phyloP scores from a whole-genome alignment of 352 stramenopile genomes.

The Pythium sukuiense region DNA sequence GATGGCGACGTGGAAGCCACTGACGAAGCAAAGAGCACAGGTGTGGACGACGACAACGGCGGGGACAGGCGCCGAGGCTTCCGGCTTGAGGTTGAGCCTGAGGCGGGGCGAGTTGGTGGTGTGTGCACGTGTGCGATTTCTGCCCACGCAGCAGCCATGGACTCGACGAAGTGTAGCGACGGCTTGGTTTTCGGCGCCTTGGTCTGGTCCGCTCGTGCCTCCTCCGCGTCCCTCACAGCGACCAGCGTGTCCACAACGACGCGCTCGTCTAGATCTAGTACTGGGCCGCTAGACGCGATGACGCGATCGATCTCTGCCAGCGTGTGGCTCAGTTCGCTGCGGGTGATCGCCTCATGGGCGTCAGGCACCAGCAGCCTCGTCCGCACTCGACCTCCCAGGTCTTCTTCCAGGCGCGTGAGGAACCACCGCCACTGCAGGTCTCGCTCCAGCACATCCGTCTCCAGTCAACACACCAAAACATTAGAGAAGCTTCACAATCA shows the following conservation, averaged over 20 bases:
- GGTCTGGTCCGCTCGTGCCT: background rate
- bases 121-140: background rate
- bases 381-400: background rate
- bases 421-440: conserved; percentile 15
- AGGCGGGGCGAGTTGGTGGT: background rate
- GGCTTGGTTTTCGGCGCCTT: background rate
- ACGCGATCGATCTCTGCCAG: background rate
- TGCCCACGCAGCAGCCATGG: conserved; percentile 12
- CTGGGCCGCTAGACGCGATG: conserved; percentile 7
- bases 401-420: conserved; percentile 12
- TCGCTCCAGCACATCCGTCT: background rate
- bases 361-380: background rate
- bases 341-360: background rate
- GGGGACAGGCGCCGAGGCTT: conserved; percentile 1
- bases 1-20: background rate
- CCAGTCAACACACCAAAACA: background rate
- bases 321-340: background rate
- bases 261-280: background rate
- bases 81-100: background rate
- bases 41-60: background rate
- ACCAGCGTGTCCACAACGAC: conserved; percentile 14
- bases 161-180: conserved; percentile 21
- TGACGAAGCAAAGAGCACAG: background rate
- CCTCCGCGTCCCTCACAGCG: background rate
- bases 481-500: no score